Percentiles rank a stretch among this genome's conserved stretches.
Evolutionary conservation across 2,329 filamentous ascomycete genomes (phyloP).

Genomic region (Aspergillus pseudonomiae): DNA sequence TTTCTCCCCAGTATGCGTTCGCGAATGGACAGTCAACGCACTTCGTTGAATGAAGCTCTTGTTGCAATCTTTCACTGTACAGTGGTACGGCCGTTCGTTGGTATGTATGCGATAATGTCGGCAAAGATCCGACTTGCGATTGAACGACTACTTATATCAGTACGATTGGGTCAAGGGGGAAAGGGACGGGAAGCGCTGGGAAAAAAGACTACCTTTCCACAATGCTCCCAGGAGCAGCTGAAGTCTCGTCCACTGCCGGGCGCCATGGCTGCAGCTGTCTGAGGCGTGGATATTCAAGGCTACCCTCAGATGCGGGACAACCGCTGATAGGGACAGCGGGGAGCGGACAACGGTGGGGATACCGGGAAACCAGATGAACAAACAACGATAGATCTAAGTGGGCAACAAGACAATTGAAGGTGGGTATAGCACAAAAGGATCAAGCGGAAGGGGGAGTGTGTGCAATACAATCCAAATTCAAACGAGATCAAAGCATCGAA

Average conservation of each 20-base stretch:
- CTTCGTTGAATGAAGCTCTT: constrained; percentile 54
- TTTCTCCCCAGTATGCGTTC: constrained; percentile 50
- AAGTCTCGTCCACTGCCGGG: constrained; percentile 47
- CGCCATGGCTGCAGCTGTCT: constrained; percentile 34
- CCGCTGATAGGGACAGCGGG: constrained; percentile 8
- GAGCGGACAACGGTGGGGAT: constrained; percentile 4
- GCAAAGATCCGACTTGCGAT: constrained; percentile 52
- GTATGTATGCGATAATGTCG: constrained; percentile 53
- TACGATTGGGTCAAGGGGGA: constrained; percentile 2
- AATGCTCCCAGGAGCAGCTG: constrained; percentile 47
- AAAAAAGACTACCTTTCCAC: constrained; percentile 43
- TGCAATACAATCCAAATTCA: background rate
- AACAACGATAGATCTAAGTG: background rate
- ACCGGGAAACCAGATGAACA: background rate
- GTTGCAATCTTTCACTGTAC: constrained; percentile 47
- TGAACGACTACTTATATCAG: constrained; percentile 44
- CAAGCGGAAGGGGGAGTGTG: background rate
- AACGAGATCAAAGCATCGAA: background rate
- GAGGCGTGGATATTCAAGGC: background rate
- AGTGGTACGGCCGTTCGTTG: constrained; percentile 52
- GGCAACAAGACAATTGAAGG: constrained; percentile 4
- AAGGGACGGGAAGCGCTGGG: background rate
- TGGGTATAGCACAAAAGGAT: background rate
- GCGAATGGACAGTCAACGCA: constrained; percentile 50
- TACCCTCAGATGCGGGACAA: constrained; percentile 9